phyloP scores from a whole-genome alignment of 495 filamentous ascomycete genomes.

The Penicillium cataractarum region DNA sequence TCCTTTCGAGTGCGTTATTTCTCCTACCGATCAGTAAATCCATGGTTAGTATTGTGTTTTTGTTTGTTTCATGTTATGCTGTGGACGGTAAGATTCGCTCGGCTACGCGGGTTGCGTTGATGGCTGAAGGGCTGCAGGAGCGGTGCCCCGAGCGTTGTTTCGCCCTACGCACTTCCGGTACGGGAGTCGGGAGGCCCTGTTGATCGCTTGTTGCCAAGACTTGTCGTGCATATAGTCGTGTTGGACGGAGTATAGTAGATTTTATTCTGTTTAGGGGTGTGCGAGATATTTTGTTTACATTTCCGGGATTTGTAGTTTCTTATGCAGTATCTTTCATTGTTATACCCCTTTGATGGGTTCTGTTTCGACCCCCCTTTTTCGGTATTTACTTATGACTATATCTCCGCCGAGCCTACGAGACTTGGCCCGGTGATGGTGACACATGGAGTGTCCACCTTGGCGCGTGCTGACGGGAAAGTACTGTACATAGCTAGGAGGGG shows the following conservation, averaged over 20 bases:
- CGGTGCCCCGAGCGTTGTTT: neutral
- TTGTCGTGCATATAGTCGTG: neutral
- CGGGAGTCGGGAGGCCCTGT: neutral
- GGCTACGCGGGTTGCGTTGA: neutral
- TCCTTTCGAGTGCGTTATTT: neutral
- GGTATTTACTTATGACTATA: no score
- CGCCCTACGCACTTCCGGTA: neutral
- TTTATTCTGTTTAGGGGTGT: no score
- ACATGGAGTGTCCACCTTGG: neutral
- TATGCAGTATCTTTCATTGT: no score
- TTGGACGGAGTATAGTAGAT: neutral
- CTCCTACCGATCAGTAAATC: neutral
- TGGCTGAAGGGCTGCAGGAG: neutral
- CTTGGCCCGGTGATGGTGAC: slow-evolving; percentile 3
- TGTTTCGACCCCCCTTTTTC: no score
- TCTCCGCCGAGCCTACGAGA: neutral
- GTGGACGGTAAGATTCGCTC: neutral
- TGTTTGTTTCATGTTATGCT: neutral
- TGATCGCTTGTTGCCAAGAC: neutral
- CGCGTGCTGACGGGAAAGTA: slow-evolving; percentile 9
- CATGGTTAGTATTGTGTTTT: neutral
- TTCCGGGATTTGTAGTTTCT: no score
- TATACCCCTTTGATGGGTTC: no score
- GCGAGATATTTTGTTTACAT: no score
- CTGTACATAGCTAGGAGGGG: neutral